Evolutionary conservation across 2,329 filamentous ascomycete genomes (phyloP).

Genomic region (Sporothrix luriei): DNA sequence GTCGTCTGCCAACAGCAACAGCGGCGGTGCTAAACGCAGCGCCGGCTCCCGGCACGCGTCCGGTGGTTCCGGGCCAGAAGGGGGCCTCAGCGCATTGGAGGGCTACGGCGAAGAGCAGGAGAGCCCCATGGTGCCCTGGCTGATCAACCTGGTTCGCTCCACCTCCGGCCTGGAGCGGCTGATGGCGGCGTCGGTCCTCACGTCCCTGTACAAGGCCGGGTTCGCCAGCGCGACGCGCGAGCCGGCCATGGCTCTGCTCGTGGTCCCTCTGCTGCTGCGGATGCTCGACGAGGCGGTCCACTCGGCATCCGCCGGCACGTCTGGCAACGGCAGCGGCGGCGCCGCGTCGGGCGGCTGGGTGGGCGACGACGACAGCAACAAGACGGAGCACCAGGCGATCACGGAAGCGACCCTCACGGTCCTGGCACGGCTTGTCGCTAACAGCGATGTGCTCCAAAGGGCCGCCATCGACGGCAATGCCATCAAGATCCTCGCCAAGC

Average conservation of each 20-base stretch:
- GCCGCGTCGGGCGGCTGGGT: background rate
- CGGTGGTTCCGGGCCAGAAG: background rate
- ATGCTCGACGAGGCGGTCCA: constrained; percentile 48
- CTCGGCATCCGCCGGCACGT: constrained; percentile 40
- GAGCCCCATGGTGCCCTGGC: constrained; percentile 71
- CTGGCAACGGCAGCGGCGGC: background rate
- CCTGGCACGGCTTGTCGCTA: constrained; percentile 75
- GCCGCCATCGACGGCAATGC: constrained; percentile 70
- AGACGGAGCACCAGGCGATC: constrained; percentile 53
- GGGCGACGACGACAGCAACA: constrained; percentile 46
- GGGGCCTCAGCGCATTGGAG: background rate
- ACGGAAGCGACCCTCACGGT: constrained; percentile 73
- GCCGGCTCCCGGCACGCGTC: constrained; percentile 38
- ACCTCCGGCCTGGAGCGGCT: constrained; percentile 62
- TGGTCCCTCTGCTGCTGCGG: constrained; percentile 70
- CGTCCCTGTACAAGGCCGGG: constrained; percentile 68
- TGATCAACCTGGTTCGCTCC: constrained; percentile 65
- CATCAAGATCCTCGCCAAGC: constrained; percentile 51
- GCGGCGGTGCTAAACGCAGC: background rate
- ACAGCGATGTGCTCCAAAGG: constrained; percentile 77
- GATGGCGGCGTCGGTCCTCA: constrained; percentile 69
- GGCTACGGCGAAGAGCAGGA: constrained; percentile 62
- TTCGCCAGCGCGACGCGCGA: constrained; percentile 67
- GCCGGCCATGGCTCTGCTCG: constrained; percentile 64
- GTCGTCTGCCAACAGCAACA: background rate